Evolutionary conservation across 2,329 filamentous ascomycete genomes (phyloP).

Genomic region (Tolypocladium ophioglossoides): DNA sequence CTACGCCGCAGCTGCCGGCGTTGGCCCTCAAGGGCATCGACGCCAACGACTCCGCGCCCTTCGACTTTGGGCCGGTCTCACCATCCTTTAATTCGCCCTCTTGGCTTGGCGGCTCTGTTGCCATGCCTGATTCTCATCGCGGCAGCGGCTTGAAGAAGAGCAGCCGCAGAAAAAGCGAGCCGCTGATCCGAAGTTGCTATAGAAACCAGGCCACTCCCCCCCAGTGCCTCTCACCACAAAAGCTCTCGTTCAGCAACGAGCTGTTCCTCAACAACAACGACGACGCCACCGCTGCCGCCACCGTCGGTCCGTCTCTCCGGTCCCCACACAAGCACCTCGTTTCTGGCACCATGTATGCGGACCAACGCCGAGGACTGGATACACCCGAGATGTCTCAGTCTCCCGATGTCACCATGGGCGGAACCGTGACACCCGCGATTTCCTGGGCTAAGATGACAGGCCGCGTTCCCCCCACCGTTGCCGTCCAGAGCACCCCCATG

Average conservation of each 20-base stretch:
- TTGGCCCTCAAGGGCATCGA: conserved; percentile 3
- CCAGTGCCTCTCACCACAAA: conserved; percentile 17
- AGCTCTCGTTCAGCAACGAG: conserved; percentile 6
- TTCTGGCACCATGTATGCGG: not conserved
- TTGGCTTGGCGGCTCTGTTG: conserved; percentile 14
- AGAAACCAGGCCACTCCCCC: conserved; percentile 13
- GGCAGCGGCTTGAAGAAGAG: conserved; percentile 11
- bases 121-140: conserved; percentile 11
- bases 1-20: conserved; percentile 7
- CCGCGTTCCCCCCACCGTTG: not conserved
- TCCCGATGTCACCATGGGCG: not conserved
- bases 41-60: conserved; percentile 4
- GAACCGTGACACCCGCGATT: conserved; percentile 6
- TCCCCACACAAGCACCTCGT: not conserved
- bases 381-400: not conserved
- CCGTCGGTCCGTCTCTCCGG: not conserved
- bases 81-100: conserved; percentile 15
- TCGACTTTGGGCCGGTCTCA: conserved; percentile 18
- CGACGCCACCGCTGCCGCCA: not conserved
- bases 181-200: conserved; percentile 16
- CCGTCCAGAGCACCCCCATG: conserved; percentile 1
- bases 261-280: not conserved
- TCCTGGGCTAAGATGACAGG: conserved; percentile 8
- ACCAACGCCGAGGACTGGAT: not conserved
- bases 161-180: conserved; percentile 23